Percentiles rank a stretch among this genome's conserved stretches.
These are phyloP conservation scores for Apiotrichum gracile DNA, from an alignment of 1,284 basidiomycete genomes.

Conservation along the genomic window DNA sequence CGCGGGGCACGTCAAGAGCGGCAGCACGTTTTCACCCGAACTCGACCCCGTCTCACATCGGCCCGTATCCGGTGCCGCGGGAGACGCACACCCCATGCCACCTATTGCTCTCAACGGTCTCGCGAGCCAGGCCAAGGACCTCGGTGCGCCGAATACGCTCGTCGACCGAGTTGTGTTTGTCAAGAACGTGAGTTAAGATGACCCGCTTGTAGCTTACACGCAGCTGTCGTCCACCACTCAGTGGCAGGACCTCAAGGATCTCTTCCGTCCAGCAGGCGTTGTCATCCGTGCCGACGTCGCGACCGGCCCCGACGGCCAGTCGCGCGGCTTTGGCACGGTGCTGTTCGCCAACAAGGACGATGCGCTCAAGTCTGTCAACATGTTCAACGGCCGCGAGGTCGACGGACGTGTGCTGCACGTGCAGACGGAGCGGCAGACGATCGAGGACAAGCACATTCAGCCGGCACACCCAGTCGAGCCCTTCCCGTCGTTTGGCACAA, in stretches of 20 bases:
- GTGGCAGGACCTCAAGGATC: conserved; percentile 95
- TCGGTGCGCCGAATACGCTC: conserved; percentile 36
- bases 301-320: conserved; percentile 74
- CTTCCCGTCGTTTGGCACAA: conserved; percentile 11
- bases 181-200: conserved; percentile 51
- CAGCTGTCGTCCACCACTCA: conserved; percentile 93
- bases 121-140: conserved; percentile 29
- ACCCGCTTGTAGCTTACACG: conserved; percentile 1
- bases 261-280: conserved; percentile 79
- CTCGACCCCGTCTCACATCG: background rate
- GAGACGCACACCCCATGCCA: background rate
- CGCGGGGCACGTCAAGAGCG: background rate
- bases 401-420: conserved; percentile 39
- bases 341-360: conserved; percentile 76
- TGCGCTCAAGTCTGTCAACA: conserved; percentile 73
- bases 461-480: conserved; percentile 15
- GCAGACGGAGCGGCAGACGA: conserved; percentile 35
- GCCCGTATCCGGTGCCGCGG: background rate
- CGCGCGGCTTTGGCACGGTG: conserved; percentile 82
- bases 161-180: conserved; percentile 60
- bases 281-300: conserved; percentile 85
- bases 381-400: conserved; percentile 64
- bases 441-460: conserved; percentile 17
- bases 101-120: conserved; percentile 29
- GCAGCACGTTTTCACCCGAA: conserved; percentile 1